phyloP scores from a whole-genome alignment of 2,329 filamentous ascomycete species.

The Xylariales sp. region DNA sequence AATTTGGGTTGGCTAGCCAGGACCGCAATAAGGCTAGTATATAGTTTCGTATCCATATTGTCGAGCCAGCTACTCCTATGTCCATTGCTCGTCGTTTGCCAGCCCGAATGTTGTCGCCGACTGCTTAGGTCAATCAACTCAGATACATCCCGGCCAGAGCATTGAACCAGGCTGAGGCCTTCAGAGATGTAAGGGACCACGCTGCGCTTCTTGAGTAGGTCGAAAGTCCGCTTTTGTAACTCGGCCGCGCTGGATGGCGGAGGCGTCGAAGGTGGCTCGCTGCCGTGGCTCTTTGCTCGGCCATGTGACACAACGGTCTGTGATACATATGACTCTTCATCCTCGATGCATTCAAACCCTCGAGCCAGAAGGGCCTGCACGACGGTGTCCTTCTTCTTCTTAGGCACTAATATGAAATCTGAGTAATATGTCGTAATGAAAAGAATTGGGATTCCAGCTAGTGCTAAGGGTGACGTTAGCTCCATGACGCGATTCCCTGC shows the following conservation, averaged over 20 bases:
- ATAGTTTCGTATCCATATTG: slow-evolving; percentile 71
- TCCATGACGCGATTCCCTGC: slow-evolving; percentile 92
- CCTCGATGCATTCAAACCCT: slow-evolving; percentile 86
- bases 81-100: slow-evolving; percentile 53
- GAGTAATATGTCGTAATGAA: slow-evolving; percentile 99
- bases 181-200: slow-evolving; percentile 79
- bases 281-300: slow-evolving; percentile 49
- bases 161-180: slow-evolving; percentile 80
- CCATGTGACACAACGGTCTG: slow-evolving; percentile 54
- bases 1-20: slow-evolving; percentile 73
- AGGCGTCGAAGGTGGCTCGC: slow-evolving; percentile 72
- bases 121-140: slow-evolving; percentile 54
- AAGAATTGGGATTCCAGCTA: slow-evolving; percentile 95
- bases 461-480: slow-evolving; percentile 86
- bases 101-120: slow-evolving; percentile 50
- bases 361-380: slow-evolving; percentile 79
- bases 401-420: slow-evolving; percentile 93
- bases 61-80: slow-evolving; percentile 64
- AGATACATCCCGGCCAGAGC: slow-evolving; percentile 72
- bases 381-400: slow-evolving; percentile 78
- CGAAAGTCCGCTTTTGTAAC: slow-evolving; percentile 85
- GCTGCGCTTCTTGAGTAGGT: slow-evolving; percentile 79
- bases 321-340: slow-evolving; percentile 75
- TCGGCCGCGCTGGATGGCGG: slow-evolving; percentile 82
- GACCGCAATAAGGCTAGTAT: slow-evolving; percentile 71